phyloP scores from a whole-genome alignment of 1,139 yeast species.

The Taphrina flavorubra region DNA sequence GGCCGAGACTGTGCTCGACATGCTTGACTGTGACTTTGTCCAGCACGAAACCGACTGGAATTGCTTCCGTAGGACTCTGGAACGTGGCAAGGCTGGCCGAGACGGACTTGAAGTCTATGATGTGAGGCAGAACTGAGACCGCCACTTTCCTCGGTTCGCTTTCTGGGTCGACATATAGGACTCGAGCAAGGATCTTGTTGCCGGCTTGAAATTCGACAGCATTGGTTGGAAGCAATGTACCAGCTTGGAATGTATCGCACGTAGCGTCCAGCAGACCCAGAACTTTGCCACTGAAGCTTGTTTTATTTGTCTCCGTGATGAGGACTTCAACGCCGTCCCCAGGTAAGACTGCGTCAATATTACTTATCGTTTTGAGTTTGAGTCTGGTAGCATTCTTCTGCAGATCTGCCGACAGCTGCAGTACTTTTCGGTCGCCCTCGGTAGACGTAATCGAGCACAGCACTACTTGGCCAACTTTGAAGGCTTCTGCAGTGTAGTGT shows the following conservation, averaged over 20 bases:
- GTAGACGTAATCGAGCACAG: slow-evolving; percentile 50
- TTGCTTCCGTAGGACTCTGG: slow-evolving; percentile 63
- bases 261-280: slow-evolving; percentile 80
- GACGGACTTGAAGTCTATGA: slow-evolving; percentile 49
- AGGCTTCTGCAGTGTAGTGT: slow-evolving; percentile 48
- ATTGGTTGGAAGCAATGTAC: slow-evolving; percentile 52
- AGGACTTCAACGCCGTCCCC: slow-evolving; percentile 81
- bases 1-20: slow-evolving; percentile 56
- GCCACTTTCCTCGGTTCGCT: slow-evolving; percentile 62
- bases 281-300: slow-evolving; percentile 62
- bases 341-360: slow-evolving; percentile 80
- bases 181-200: slow-evolving; percentile 68
- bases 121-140: slow-evolving; percentile 68
- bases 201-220: slow-evolving; percentile 57
- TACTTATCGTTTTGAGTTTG: slow-evolving; percentile 59
- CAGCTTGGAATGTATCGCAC: slow-evolving; percentile 69
- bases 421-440: slow-evolving; percentile 60
- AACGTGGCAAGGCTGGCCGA: slow-evolving; percentile 44
- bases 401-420: slow-evolving; percentile 60
- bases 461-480: slow-evolving; percentile 56
- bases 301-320: slow-evolving; percentile 69
- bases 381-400: slow-evolving; percentile 58
- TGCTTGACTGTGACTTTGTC: slow-evolving; percentile 64
- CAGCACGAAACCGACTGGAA: slow-evolving; percentile 76
- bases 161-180: slow-evolving; percentile 62